Base-by-base conservation (phyloP, 305 asterid species). In the Striga hermonthica region DNA sequence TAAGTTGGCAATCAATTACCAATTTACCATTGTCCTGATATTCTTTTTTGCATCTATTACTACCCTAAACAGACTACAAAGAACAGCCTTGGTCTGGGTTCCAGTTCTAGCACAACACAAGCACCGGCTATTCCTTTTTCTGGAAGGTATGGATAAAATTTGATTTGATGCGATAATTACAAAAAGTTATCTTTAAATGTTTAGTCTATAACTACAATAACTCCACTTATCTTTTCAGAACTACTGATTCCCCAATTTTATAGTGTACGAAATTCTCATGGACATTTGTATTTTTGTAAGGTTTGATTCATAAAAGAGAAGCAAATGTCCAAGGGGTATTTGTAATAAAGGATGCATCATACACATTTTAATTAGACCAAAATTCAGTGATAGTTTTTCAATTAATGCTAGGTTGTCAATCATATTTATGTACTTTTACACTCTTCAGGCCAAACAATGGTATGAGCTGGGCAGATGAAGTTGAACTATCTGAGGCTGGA, bases 401-500 rank as follows among this genome's bases (percentile, higher is more conserved):
- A 45, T 10, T 45, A 45, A 45, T 11, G 4, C 50, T 3, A 9
- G 47, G 9, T 41, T 41, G 47, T 41, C 10, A 41, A 41, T 48
- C 28, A 5, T 48, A 15, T 4, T 14, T 14, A 52, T 9, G 8
- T 9, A 22, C 36, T 53, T 16, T 59, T 72, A 34, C 45, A 56
- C 71, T 47, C 41, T 71, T 80, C 80, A 83, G 86, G 52, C 69
- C 71, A 50, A 76, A 75, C 41, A 57, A 56, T 53, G 74, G 60
- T 64, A 64, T 47, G 60, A 61, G 52, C 39, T 68, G 76, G 35
- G 69, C 69, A 71, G 76, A 72, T 61, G 72, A 50, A 48, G 45
- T 28, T 52, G 64, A 39, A 16, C 56, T 66, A 72, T 68, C 84
- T 62, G 66, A 14, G 64, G 36, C 72, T 56, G 70, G 61, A 74